Base-by-base conservation (phyloP, 2,329 filamentous ascomycete species). In the Stachybotrys chartarum region DNA sequence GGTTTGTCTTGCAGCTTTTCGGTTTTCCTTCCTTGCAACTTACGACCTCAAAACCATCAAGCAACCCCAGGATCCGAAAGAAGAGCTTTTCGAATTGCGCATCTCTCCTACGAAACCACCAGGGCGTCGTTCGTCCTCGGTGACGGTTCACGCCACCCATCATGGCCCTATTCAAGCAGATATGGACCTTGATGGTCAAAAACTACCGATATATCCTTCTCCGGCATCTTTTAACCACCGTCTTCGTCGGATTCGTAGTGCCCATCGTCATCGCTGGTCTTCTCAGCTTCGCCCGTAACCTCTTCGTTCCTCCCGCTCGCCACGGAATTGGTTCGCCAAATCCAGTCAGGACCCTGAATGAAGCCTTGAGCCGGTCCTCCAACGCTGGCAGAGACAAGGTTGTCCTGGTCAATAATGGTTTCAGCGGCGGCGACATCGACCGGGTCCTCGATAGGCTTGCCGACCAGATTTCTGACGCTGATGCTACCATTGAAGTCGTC, bases 381-480 rank as follows among this genome's bases (percentile, higher is more conserved):
- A 76, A 76, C 11, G 70, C 70, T 30, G 83, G 84, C 17, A 80
- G 88, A 59, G 72, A 88, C 61, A 90, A 82, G 52, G 75, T 96
- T 14, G 85, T 86, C 12, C 90, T 97, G 55, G 85, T 96, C 56
- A 87, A 95, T 67, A 91, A 84, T 70, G 88, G 87, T 10, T 72
- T 82, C 53, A 75, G 75, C 0, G 86, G 83, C 10, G 90, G 89
- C 16, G 79, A 86, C 54, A 91, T 96, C 53, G 83, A 88, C 55
- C 74, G 74, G 12, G 84, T 94, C 17, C 90, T 96, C 57, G 75
- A 81, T 58, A 68, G 72, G 3, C 69, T 96, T 17, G 78, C 81
- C 3, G 70, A 72, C n/a, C 74, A 80, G n/a, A 81, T 88, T 5
- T 68, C 67, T 2, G 80, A 80, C 17, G 71, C 69, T 7, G 77